These are phyloP conservation scores for Mortierella sp. DNA, from an alignment of 371 early-diverging fungal genomes.

Conservation along the genomic window DNA sequence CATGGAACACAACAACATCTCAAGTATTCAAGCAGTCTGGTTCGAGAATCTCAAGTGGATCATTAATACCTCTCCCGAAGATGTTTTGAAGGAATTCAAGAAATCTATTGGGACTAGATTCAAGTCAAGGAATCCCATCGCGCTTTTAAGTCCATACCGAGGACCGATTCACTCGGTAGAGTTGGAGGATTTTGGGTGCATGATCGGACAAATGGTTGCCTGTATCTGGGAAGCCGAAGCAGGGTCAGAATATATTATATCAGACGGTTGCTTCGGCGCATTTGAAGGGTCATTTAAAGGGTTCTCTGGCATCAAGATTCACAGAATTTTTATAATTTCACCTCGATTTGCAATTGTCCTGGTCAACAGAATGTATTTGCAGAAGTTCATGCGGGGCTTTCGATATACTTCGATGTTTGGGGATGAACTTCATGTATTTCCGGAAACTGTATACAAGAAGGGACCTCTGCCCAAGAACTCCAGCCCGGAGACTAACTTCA, in stretches of 20 bases:
- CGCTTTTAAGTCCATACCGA: slow-evolving; percentile 2
- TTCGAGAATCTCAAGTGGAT: slow-evolving; percentile 33
- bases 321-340: slow-evolving; percentile 30
- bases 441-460: slow-evolving; percentile 13
- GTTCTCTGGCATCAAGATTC: slow-evolving; percentile 15
- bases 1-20: slow-evolving; percentile 16
- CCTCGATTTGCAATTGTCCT: slow-evolving; percentile 29
- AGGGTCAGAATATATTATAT: slow-evolving; percentile 34
- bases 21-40: slow-evolving; percentile 15
- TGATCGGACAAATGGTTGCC: background rate
- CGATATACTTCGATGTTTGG: slow-evolving; percentile 19
- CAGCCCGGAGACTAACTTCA: background rate
- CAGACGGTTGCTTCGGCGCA: slow-evolving; percentile 21
- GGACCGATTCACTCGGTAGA: slow-evolving; percentile 23
- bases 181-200: slow-evolving; percentile 8
- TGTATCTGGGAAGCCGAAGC: slow-evolving; percentile 35
- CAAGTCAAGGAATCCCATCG: background rate
- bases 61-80: slow-evolving; percentile 14
- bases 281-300: slow-evolving; percentile 6
- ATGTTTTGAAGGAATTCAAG: slow-evolving; percentile 7
- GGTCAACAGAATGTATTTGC: slow-evolving; percentile 13
- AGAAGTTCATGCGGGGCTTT: background rate
- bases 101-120: background rate
- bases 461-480: background rate
- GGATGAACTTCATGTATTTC: slow-evolving; percentile 16